A percentile compares a stretch with the other conserved stretches of the same genome.
Evolutionary conservation across 371 early-diverging fungal genomes (phyloP).

Genomic region (Actinomortierella wolfii): DNA sequence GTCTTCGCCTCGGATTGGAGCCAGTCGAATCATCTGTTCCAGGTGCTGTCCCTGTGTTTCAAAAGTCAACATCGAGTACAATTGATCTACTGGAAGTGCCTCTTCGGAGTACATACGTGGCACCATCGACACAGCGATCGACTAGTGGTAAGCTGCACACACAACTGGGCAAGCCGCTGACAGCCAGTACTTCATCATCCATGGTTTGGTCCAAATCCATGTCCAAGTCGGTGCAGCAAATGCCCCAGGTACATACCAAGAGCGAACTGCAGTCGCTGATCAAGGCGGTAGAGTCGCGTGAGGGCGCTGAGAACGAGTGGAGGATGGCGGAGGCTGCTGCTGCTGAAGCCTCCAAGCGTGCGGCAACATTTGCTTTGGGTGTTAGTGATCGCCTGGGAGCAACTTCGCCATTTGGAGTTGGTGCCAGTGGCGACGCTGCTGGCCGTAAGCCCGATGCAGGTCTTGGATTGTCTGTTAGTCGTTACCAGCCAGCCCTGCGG

Average conservation of each 20-base stretch:
- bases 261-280: constrained; percentile 28
- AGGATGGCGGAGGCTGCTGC: constrained; percentile 6
- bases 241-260: constrained; percentile 24
- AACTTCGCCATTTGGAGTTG: no score
- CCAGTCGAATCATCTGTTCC: constrained; percentile 25
- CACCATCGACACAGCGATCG: constrained; percentile 4
- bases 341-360: neutral
- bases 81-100: constrained; percentile 6
- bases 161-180: no score
- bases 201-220: constrained; percentile 33
- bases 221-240: constrained; percentile 34
- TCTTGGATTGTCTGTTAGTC: constrained; percentile 7
- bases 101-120: constrained; percentile 24
- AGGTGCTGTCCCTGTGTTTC: constrained; percentile 36
- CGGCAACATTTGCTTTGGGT: neutral
- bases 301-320: constrained; percentile 37
- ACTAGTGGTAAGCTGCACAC: no score
- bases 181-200: no score
- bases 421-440: no score
- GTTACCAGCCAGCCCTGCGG: constrained; percentile 41
- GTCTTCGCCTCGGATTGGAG: constrained; percentile 33
- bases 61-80: constrained; percentile 9
- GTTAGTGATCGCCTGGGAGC: neutral
- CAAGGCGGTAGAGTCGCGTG: constrained; percentile 37
- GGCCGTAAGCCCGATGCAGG: no score